phyloP scores from a whole-genome alignment of 805 yeast genomes.

The Ogataea corticis region DNA sequence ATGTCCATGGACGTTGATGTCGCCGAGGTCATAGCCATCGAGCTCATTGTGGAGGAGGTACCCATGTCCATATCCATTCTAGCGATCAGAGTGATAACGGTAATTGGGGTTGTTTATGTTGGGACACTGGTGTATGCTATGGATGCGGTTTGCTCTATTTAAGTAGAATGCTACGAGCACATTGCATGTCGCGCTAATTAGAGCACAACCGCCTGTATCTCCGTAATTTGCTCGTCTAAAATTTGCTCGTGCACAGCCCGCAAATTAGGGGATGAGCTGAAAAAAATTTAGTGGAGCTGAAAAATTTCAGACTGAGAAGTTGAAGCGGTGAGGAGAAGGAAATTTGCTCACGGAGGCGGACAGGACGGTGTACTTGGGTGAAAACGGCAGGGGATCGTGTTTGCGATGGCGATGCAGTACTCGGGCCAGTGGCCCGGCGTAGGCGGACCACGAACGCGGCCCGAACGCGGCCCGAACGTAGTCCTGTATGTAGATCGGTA shows the following conservation, averaged over 20 bases:
- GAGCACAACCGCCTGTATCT: slow-evolving; percentile 3
- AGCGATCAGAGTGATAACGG: not conserved
- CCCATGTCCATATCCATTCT: slow-evolving; percentile 13
- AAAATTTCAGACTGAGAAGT: too few species aligned
- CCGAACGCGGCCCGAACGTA: too few species aligned
- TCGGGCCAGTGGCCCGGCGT: too few species aligned
- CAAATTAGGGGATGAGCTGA: not conserved
- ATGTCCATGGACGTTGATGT: slow-evolving; percentile 12
- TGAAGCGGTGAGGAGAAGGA: slow-evolving; percentile 2
- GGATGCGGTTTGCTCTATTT: not conserved
- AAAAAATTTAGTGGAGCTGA: not conserved
- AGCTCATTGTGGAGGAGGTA: slow-evolving; percentile 20
- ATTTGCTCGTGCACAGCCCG: slow-evolving; percentile 5
- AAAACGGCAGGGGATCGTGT: too few species aligned
- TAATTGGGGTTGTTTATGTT: too few species aligned
- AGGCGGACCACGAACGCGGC: too few species aligned
- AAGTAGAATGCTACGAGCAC: not conserved
- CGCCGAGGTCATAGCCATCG: slow-evolving; percentile 25
- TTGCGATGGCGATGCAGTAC: too few species aligned
- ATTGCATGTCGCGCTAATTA: not conserved
- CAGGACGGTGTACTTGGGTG: too few species aligned
- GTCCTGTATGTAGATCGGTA: too few species aligned
- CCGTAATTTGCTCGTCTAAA: slow-evolving; percentile 7
- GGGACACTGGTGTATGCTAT: too few species aligned
- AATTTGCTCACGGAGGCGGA: too few species aligned